Conservation (phyloP, 176 grass and related monocot species). For the Raddia distichophylla region DNA sequence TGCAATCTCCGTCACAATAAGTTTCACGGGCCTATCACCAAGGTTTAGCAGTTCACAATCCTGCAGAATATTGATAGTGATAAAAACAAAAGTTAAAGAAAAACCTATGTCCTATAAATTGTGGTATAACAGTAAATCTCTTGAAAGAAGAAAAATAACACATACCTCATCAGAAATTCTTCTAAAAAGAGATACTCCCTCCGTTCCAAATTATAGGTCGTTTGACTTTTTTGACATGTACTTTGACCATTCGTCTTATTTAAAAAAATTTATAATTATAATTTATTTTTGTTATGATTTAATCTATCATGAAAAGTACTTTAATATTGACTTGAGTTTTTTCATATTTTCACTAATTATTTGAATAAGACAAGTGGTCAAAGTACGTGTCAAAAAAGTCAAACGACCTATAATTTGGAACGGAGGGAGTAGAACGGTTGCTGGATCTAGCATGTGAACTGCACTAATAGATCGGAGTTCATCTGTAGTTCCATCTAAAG, state of each 20-base stretch:
- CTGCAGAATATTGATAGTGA: constrained; percentile 52
- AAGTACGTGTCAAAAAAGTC: no score
- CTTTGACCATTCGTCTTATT: no score
- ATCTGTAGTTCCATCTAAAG: constrained; percentile 65
- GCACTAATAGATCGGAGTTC: constrained; percentile 53
- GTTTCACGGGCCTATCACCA: constrained; percentile 82
- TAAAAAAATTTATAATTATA: no score
- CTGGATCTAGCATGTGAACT: constrained; percentile 56
- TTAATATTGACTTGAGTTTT: no score
- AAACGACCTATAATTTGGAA: no score
- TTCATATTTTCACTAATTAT: no score
- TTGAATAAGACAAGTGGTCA: no score
- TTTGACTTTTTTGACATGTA: no score
- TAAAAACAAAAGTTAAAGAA: constrained; percentile 14
- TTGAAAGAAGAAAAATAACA: constrained; percentile 14
- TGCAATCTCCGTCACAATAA: constrained; percentile 84
- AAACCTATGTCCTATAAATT: constrained; percentile 7
- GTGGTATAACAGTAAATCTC: constrained; percentile 13
- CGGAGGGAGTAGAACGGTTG: constrained; percentile 64
- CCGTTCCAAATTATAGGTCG: no score
- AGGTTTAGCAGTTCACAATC: constrained; percentile 98
- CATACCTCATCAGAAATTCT: constrained; percentile 84
- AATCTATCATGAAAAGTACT: no score
- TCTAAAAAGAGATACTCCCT: constrained; percentile 85
- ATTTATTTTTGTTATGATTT: no score